phyloP scores from a whole-genome alignment of 2,329 filamentous ascomycete genomes.

The Aureobasidium sp. region DNA sequence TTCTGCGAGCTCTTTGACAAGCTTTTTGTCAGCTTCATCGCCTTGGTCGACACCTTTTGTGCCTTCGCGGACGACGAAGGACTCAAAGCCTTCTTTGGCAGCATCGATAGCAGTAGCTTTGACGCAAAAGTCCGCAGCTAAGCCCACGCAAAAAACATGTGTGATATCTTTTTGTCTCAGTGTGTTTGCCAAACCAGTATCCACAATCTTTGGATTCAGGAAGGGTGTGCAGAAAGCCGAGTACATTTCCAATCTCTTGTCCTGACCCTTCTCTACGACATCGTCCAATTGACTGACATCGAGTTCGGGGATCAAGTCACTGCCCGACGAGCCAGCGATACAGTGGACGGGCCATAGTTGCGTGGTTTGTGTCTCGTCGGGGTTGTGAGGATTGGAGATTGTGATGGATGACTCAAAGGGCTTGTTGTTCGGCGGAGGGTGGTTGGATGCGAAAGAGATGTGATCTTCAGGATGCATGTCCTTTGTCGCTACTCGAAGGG shows the following conservation, averaged over 20 bases:
- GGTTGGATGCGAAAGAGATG: constrained; percentile 90
- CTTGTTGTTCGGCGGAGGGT: constrained; percentile 65
- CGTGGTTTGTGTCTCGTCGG: constrained; percentile 65
- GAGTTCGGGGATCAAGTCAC: constrained; percentile 78
- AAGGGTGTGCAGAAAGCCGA: constrained; percentile 91
- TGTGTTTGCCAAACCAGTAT: constrained; percentile 65
- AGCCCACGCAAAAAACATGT: constrained; percentile 85
- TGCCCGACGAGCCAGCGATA: constrained; percentile 77
- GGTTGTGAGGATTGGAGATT: constrained; percentile 74
- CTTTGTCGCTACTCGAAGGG: constrained; percentile 83
- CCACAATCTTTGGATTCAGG: constrained; percentile 61
- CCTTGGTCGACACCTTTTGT: constrained; percentile 75
- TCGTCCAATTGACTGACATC: constrained; percentile 64
- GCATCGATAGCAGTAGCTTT: constrained; percentile 84
- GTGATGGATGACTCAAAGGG: constrained; percentile 73
- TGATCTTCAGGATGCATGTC: constrained; percentile 90
- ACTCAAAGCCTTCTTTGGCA: constrained; percentile 76
- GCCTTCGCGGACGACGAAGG: constrained; percentile 81
- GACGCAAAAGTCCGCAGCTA: constrained; percentile 96
- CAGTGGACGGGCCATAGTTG: constrained; percentile 94
- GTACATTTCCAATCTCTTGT: constrained; percentile 88
- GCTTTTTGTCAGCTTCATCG: constrained; percentile 58
- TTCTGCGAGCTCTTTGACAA: constrained; percentile 59
- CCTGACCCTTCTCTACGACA: constrained; percentile 81
- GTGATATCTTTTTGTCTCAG: constrained; percentile 69